Percentiles rank a stretch among this genome's conserved stretches.
These are phyloP conservation scores for Citrullus amarus DNA, from an alignment of 306 rosid genomes.

Conservation along the genomic window DNA sequence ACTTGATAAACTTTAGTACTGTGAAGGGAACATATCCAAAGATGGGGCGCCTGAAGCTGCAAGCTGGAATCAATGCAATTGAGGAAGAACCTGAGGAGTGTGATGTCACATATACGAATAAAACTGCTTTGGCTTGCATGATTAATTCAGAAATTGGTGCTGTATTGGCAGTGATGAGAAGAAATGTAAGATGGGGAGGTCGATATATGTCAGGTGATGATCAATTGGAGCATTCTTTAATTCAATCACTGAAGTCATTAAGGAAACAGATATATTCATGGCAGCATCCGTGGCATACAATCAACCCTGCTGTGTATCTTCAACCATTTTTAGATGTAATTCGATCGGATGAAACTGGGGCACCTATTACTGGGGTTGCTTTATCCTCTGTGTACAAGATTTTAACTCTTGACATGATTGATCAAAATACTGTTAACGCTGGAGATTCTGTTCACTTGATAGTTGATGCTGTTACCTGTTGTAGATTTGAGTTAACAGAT, in stretches of 20 bases:
- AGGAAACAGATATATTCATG: slow-evolving; percentile 76
- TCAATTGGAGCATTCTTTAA: slow-evolving; percentile 84
- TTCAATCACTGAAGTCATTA: slow-evolving; percentile 78
- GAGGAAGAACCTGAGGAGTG: slow-evolving; percentile 90
- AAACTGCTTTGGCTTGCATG: slow-evolving; percentile 69
- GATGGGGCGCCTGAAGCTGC: slow-evolving; percentile 12
- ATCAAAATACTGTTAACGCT: slow-evolving; percentile 70
- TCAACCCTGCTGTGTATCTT: slow-evolving; percentile 70
- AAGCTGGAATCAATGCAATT: slow-evolving; percentile 32
- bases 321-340: slow-evolving; percentile 97
- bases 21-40: background rate
- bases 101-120: slow-evolving; percentile 43
- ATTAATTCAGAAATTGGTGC: slow-evolving; percentile 91
- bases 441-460: slow-evolving; percentile 89
- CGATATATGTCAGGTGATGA: slow-evolving; percentile 91
- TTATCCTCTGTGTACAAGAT: slow-evolving; percentile 90
- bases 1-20: background rate
- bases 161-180: slow-evolving; percentile 92
- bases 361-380: slow-evolving; percentile 87
- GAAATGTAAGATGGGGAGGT: slow-evolving; percentile 93
- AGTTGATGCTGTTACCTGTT: slow-evolving; percentile 94
- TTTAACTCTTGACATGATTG: slow-evolving; percentile 76
- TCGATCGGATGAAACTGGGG: slow-evolving; percentile 92
- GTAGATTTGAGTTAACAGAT: slow-evolving; percentile 94
- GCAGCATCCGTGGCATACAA: slow-evolving; percentile 88